phyloP scores from a whole-genome alignment of 805 yeast species.

The Suhomyces emberorum region DNA sequence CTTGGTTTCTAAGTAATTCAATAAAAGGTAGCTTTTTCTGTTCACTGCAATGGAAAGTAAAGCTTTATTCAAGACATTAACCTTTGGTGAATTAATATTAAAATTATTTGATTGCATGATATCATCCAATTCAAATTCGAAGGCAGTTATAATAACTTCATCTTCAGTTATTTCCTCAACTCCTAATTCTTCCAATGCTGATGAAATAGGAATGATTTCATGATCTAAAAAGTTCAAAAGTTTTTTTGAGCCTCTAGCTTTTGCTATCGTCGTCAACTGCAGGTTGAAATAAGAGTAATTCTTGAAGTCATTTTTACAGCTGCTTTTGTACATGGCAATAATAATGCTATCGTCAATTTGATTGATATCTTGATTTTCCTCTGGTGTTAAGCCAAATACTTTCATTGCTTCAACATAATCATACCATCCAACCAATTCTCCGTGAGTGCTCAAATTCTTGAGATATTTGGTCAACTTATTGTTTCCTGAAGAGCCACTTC shows the following conservation, averaged over 20 bases:
- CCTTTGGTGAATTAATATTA: slow-evolving; percentile 30
- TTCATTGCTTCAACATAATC: slow-evolving; percentile 34
- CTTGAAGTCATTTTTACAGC: slow-evolving; percentile 30
- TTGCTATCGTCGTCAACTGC: slow-evolving; percentile 25
- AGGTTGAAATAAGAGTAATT: slow-evolving; percentile 36
- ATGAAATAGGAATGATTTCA: slow-evolving; percentile 32
- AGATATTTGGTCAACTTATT: slow-evolving; percentile 28
- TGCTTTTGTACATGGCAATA: slow-evolving; percentile 31
- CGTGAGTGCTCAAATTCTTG: slow-evolving; percentile 22
- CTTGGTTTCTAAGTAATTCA: slow-evolving; percentile 50
- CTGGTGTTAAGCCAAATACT: slow-evolving; percentile 25
- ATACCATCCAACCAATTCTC: slow-evolving; percentile 30
- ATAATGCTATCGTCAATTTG: slow-evolving; percentile 32
- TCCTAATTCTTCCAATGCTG: slow-evolving; percentile 35
- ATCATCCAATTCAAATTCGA: slow-evolving; percentile 61
- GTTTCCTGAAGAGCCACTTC: slow-evolving; percentile 11
- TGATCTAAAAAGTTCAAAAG: slow-evolving; percentile 22
- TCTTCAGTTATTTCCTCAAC: slow-evolving; percentile 45
- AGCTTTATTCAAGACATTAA: slow-evolving; percentile 48
- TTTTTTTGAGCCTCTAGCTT: slow-evolving; percentile 19
- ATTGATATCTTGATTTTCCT: slow-evolving; percentile 11
- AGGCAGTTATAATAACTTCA: slow-evolving; percentile 74
- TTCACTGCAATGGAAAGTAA: slow-evolving; percentile 58
- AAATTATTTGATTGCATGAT: slow-evolving; percentile 28
- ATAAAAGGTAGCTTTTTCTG: slow-evolving; percentile 54